Evolutionary conservation across 176 grass and related monocot genomes (phyloP).

Genomic region (Elaeis guineensis): DNA sequence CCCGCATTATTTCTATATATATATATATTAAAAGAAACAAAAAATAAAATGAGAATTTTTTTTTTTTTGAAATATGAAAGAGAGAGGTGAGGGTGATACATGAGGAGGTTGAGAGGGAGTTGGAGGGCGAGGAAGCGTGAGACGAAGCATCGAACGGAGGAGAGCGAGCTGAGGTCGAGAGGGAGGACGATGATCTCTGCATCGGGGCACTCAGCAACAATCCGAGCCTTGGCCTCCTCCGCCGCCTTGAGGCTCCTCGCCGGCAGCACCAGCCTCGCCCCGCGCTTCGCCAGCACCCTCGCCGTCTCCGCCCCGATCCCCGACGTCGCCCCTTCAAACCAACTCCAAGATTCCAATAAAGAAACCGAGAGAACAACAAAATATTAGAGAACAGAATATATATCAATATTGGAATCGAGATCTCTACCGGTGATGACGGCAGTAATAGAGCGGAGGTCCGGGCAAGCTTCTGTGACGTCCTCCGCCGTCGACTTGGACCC

Average conservation of each 20-base stretch:
- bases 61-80: background rate
- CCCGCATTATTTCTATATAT: slow-evolving; percentile 99
- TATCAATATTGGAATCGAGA: background rate
- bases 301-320: slow-evolving; percentile 94
- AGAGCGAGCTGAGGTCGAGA: slow-evolving; percentile 80
- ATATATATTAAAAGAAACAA: slow-evolving; percentile 9
- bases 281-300: slow-evolving; percentile 71
- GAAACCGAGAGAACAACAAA: too few species aligned
- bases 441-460: slow-evolving; percentile 35
- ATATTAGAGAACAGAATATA: too few species aligned
- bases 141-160: slow-evolving; percentile 72
- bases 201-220: slow-evolving; percentile 37
- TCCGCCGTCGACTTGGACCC: slow-evolving; percentile 80
- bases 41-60: slow-evolving; percentile 11
- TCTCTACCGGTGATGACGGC: slow-evolving; percentile 66
- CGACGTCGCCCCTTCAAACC: slow-evolving; percentile 55
- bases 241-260: slow-evolving; percentile 73
- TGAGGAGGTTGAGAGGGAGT: slow-evolving; percentile 77
- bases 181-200: slow-evolving; percentile 59
- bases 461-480: slow-evolving; percentile 32
- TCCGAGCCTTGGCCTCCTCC: slow-evolving; percentile 53
- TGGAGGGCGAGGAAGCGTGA: slow-evolving; percentile 45
- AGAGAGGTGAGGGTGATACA: slow-evolving; percentile 24
- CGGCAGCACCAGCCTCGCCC: slow-evolving; percentile 61
- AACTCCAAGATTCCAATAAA: background rate